Evolutionary conservation across 129 eudicot species (phyloP), one percentile per base, ranked within the genome.

Genomic region (Flaveria bidentis): DNA sequence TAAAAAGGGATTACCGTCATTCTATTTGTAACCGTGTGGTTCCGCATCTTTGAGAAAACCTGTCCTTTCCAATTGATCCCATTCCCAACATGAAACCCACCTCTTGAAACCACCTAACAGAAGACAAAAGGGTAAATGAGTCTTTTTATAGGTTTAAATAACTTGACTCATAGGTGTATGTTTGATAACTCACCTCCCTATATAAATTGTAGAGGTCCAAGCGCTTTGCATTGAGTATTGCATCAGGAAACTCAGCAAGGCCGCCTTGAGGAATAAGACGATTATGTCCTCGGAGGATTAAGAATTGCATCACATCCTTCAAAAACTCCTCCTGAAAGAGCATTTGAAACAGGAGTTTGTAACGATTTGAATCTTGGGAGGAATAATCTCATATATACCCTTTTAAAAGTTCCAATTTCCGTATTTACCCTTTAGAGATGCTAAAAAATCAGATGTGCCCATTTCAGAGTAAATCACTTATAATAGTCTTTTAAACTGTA

Each of bases 11-110:
- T 65, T 94, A 94, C 99, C 7, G 99, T 94, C 99, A 94, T 94
- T 83, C 91, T 89, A 78, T 94, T 94, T 33, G 99, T 94, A 64
- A 90, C 88, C 4, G 99, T 94, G 82, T 94, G 97, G 80, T 94
- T 94, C 50, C 97, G 92, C 99, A 94, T 94, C 90, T 94, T 94
- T 28, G 97, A 94, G 82, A 94, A 94, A 76, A 94, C 97, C 74
- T 94, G 99, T 41, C 99, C 99, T 91, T 94, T 94, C 99, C 99
- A 94, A 70, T 94, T 94, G 77, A 94, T 94, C 69, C 99, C 99
- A 73, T 94, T 94, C 72, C 99, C 99, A 76, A 94, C 99, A 83
- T 94, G 96, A 83, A 94, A 94, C 5, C 99, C 99, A 8, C 99
- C 99, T 83, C 99, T 88, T 68, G 99, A 91, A 72, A 94, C 99